These are phyloP conservation scores for Termitomyces sp. DNA, from an alignment of 768 basidiomycete species.

Conservation along the genomic window DNA sequence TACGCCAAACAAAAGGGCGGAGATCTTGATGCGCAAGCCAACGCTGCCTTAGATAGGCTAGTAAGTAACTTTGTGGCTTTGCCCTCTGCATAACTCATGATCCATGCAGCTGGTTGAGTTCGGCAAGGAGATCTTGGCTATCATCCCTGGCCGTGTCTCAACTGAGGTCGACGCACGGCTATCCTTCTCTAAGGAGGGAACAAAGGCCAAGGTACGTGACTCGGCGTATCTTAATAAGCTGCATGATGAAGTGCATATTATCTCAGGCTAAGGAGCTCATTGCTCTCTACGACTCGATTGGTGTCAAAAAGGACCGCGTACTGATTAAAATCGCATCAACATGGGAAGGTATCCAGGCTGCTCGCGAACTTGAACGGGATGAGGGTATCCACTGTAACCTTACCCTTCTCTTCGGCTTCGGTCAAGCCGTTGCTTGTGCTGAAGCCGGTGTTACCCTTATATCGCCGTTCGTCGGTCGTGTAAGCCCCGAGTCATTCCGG, in stretches of 20 bases:
- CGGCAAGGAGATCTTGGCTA: conserved; percentile 89
- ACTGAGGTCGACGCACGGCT: conserved; percentile 98
- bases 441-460: conserved; percentile 98
- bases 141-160: conserved; percentile 98
- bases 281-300: conserved; percentile 89
- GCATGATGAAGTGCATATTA: background rate
- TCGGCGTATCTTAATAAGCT: background rate
- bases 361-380: conserved; percentile 89
- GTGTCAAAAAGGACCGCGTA: conserved; percentile 89
- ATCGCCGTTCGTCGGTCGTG: conserved; percentile 98
- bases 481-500: conserved; percentile 34
- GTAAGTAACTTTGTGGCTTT: conserved; percentile 37
- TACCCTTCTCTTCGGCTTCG: conserved; percentile 97
- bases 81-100: background rate
- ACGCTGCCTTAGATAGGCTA: conserved; percentile 83
- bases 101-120: conserved; percentile 86
- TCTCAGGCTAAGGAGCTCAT: conserved; percentile 78
- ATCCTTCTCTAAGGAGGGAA: conserved; percentile 92
- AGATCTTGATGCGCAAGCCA: conserved; percentile 65
- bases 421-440: conserved; percentile 97
- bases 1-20: conserved; percentile 81
- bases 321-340: conserved; percentile 99
- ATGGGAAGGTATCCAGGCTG: conserved; percentile 99
- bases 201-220: conserved; percentile 70
- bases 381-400: conserved; percentile 98